phyloP scores from a whole-genome alignment of 1,284 basidiomycete genomes.

The Fomitopsis betulina region DNA sequence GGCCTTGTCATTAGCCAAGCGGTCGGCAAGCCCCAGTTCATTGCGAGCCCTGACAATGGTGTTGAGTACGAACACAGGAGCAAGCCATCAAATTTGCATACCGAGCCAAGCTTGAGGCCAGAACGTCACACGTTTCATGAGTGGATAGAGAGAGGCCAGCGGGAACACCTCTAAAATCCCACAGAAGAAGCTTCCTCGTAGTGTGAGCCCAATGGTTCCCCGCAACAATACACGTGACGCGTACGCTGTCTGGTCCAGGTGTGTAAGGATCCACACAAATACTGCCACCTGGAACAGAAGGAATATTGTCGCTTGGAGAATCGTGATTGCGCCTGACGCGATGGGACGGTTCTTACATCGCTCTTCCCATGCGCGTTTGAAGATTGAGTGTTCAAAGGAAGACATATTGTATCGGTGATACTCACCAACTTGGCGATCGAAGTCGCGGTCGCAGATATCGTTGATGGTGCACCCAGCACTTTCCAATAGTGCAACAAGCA shows the following conservation, averaged over 20 bases:
- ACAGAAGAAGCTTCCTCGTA: constrained; percentile 29
- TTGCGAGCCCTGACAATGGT: constrained; percentile 13
- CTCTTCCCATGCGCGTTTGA: constrained; percentile 9
- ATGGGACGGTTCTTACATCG: constrained; percentile 36
- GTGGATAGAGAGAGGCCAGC: constrained; percentile 47
- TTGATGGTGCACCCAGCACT: constrained; percentile 31
- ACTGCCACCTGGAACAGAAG: constrained; percentile 34
- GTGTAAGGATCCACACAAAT: constrained; percentile 22
- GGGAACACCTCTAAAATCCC: constrained; percentile 40
- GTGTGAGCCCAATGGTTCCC: not conserved
- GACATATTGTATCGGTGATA: not conserved
- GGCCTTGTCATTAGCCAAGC: constrained; percentile 15
- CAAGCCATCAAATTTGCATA: not conserved
- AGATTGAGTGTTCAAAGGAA: not conserved
- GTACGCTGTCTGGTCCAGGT: constrained; percentile 18
- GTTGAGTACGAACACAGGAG: too few species aligned
- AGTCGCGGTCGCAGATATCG: constrained; percentile 35
- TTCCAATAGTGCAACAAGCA: constrained; percentile 22
- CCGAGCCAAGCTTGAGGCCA: constrained; percentile 51
- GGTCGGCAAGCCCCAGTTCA: constrained; percentile 21
- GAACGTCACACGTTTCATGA: constrained; percentile 60
- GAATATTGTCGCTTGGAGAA: constrained; percentile 37
- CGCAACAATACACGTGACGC: constrained; percentile 7
- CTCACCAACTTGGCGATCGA: constrained; percentile 33
- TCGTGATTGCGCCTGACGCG: constrained; percentile 38